phyloP scores from a whole-genome alignment of 2,329 filamentous ascomycete genomes.

The Cryphonectria carpinicola region DNA sequence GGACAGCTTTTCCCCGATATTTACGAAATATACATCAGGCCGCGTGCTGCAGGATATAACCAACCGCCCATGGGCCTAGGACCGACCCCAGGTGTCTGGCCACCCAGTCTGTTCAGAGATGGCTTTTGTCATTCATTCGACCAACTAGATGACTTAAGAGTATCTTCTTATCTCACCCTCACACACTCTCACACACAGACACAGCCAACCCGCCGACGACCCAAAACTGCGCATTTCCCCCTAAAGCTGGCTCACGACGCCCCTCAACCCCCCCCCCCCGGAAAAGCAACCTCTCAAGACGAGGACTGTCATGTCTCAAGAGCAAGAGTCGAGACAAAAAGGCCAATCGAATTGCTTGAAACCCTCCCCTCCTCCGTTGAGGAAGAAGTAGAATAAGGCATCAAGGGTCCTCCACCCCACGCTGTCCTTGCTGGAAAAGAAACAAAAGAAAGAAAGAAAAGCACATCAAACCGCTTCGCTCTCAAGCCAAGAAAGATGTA shows the following conservation, averaged over 20 bases:
- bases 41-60: background rate
- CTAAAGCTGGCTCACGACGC: background rate
- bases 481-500: slow-evolving; percentile 18
- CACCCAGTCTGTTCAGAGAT: background rate
- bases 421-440: background rate
- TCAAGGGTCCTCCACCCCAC: background rate
- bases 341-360: background rate
- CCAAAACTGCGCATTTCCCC: background rate
- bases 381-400: background rate
- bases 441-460: background rate
- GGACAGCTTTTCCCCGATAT: too few relatives aligned
- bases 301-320: background rate
- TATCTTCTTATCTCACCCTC: background rate
- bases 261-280: background rate
- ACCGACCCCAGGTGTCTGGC: background rate
- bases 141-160: background rate
- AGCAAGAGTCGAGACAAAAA: background rate
- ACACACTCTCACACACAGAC: too few relatives aligned
- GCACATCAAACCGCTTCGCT: slow-evolving; percentile 9
- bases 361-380: background rate
- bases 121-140: slow-evolving; percentile 1
- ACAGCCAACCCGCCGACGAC: background rate
- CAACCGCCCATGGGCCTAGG: too few relatives aligned
- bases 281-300: background rate
- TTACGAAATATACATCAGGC: too few relatives aligned